Percentiles rank a stretch among this genome's conserved stretches.
phyloP scores from a whole-genome alignment of 768 basidiomycete species.

The Lentinula sp. region DNA sequence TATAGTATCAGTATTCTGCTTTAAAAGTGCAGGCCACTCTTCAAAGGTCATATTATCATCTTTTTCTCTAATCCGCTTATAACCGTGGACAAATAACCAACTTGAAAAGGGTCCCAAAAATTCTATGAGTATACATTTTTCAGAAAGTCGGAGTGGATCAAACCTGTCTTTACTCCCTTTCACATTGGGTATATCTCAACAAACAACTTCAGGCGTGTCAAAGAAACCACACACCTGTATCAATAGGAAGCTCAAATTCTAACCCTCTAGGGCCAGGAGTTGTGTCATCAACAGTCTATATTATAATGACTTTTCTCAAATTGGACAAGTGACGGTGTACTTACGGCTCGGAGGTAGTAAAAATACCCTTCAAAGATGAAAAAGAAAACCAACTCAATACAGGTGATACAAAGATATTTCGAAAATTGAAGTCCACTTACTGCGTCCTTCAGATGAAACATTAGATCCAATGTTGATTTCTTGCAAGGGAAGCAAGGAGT shows the following conservation, averaged over 20 bases:
- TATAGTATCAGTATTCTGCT: too few relatives aligned
- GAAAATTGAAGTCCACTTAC: not conserved
- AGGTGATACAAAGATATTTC: not conserved
- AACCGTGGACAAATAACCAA: too few relatives aligned
- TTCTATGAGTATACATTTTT: too few relatives aligned
- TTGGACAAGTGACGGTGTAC: not conserved
- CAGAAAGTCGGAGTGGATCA: too few relatives aligned
- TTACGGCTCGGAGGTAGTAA: not conserved
- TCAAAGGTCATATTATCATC: too few relatives aligned
- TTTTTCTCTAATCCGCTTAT: too few relatives aligned
- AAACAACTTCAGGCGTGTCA: too few relatives aligned
- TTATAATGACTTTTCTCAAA: too few relatives aligned
- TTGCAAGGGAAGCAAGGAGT: not conserved
- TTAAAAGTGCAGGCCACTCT: too few relatives aligned
- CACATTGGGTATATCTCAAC: too few relatives aligned
- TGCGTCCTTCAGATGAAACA: not conserved
- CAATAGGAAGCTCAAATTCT: not conserved
- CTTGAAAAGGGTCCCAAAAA: too few relatives aligned
- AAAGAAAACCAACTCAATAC: not conserved
- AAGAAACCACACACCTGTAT: not conserved
- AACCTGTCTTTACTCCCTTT: not conserved
- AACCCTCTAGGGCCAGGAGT: not conserved
- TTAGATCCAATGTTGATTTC: not conserved
- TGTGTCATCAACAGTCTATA: not conserved
- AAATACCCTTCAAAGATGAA: not conserved